Evolutionary conservation across 176 grass and related monocot genomes (phyloP), one percentile per base, ranked within the genome.

Genomic region (Thalia dealbata): DNA sequence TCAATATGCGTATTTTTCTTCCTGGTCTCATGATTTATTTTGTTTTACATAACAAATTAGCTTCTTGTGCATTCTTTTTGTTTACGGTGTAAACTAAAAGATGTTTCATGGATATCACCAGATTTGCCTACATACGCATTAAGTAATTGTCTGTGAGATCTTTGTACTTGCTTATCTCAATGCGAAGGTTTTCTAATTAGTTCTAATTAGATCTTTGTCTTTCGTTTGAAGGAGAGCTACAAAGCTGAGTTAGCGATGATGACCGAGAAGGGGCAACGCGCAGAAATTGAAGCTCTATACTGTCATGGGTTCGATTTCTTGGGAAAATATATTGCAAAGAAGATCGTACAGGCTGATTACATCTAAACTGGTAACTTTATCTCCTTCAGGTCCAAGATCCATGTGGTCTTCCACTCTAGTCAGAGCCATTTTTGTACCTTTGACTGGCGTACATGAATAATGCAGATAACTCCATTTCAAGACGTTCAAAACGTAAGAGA

Each of bases 271-370:
- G 89, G 93, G 30, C 75, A 69, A 46, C 85, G 89, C 44, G 85
- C 85, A 29, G 93, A 97, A 81, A 97, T 92, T 4, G 93, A 97
- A 86, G 85, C 93, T 52, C 80, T 97, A 18, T 92, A 92, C 75
- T 88, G 69, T 8, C 87, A 90, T 59, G 93, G 93, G 19, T 97
- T 97, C 24, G 80, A 84, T 88, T 97, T 86, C 44, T 61, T 97
- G 82, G 84, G 89, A 67, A 92, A 90, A 75, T 97, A 90, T 66
- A 80, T 97, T 50, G 73, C 82, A 7, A 81, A 76, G 52, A 97
- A 97, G 81, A 90, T 97, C 84, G 89, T 97, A n/a, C 89, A 90
- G 73, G 78, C 82, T 54, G 87, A 92, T 79, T 90, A 92, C 73
- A 90, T 92, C 82, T 96, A 78, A 92, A 38, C 32, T 67, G 35